Evolutionary conservation across 495 filamentous ascomycete species (phyloP), one percentile per base, ranked within the genome.

Genomic region (Aspergillus steynii): DNA sequence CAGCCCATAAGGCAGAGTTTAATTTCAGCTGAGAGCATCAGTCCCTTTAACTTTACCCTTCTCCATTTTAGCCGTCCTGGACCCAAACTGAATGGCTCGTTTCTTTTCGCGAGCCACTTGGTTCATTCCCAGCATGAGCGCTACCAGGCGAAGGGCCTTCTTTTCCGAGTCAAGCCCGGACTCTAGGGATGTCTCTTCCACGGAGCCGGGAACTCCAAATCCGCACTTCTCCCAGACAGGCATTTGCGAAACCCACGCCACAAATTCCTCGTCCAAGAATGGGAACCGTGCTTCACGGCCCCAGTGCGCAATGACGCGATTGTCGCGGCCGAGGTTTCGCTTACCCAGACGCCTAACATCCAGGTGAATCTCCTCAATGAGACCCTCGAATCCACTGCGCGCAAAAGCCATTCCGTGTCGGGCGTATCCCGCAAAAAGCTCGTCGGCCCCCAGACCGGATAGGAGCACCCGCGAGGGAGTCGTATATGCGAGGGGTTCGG

Each of bases 361-460:
- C 1, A 97, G 82, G 56, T 92, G 81, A 7, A 99, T 87, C 72
- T 98, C 94, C 1, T 90, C 84, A 9, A 95, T 75, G 0, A 99
- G 83, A 2, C 88, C 91, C 4, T 73, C 55, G 66, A 89, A 91
- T 0, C 91, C 87, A 29, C 73, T 68, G 0, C 86, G 83, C 14
- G 80, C 74, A 66, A 89, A 97, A 1, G 93, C 91, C 5, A 86
- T 83, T 1, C 86, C 84, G 63, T 99, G 95, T 2, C 95, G 87
- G 10, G 86, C 86, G 67, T 99, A 99, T 5, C 95, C 95, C 25
- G 88, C 95, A 62, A 99, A 96, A 3, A 99, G 86, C 73, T 99
- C 95, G 69, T 99, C 95, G 4, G 95, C 95, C 2, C 95, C 95
- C 7, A 99, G 86, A 8, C 95, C 95, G 9, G 94, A 97, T 4